Base-by-base conservation (phyloP, 805 yeast genomes). In the Kuraishia cidri region DNA sequence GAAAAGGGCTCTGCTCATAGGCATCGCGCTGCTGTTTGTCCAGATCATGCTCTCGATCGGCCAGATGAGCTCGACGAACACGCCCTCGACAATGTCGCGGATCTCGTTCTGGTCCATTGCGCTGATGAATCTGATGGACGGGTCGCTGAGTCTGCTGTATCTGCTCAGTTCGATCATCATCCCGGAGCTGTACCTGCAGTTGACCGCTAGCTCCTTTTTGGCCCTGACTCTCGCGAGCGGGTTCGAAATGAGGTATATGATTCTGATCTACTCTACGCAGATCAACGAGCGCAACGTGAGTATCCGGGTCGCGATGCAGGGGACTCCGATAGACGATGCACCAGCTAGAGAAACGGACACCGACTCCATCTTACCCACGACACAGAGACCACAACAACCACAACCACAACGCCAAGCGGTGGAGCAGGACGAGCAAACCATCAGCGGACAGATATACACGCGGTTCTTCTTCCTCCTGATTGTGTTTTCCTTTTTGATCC, bases 71-170 rank as follows among this genome's bases (percentile, higher is more conserved):
- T 57, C 62, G 21, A 69, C 83, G 3, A 73, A 69, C 42, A 83
- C 95, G 0, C 95, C 95, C 1, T 84, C 95, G 0, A 75, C 81
- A 4, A 67, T 83, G 20, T 75, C 88, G 4, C 69, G 79, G 33
- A 68, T 88, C 6, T 79, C 94, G 6, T 73, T 82, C 33, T 75
- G 74, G 64, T 59, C 87, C 3, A 58, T 85, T 20, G 72, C 78
- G 6, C 62, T 75, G 40, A 74, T 83, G 56, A 67, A 77, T 37
- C 43, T 76, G 28, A 68, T 72, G 8, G 96, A 87, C 54, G 84
- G 90, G 1, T 62, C 82, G 2, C 46, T 79, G 14, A 73, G 85
- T 11, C 64, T 83, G 55, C 48, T 77, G 22, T 72, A 78, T 30
- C 57, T 84, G 36, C 62, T 82, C 24, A 57, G 75, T 25, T 70